These are phyloP conservation scores for Tolypocladium album DNA, from an alignment of 2,329 filamentous ascomycete genomes.

Conservation along the genomic window DNA sequence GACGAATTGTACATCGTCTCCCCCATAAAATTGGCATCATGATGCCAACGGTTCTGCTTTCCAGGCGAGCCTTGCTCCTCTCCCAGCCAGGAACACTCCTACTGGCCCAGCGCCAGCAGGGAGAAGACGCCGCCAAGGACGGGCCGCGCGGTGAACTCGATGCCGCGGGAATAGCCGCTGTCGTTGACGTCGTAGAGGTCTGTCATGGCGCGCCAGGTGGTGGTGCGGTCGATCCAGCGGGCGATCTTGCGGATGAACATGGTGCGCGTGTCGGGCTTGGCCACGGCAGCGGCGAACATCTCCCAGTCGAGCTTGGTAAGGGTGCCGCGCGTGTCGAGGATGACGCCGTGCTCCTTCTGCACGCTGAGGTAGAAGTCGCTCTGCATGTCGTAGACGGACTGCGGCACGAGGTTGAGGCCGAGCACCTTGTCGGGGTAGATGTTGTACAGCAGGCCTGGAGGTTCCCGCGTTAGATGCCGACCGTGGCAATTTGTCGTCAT, in stretches of 20 bases:
- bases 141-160: conserved; percentile 66
- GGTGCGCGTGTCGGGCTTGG: conserved; percentile 45
- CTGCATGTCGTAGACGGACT: conserved; percentile 67
- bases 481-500: not conserved
- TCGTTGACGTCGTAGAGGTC: conserved; percentile 65
- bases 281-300: conserved; percentile 71
- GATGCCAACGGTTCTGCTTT: not conserved
- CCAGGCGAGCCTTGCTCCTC: not conserved
- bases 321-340: conserved; percentile 69
- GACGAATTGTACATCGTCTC: not conserved
- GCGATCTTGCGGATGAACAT: conserved; percentile 61
- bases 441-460: conserved; percentile 53
- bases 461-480: not conserved
- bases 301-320: conserved; percentile 88
- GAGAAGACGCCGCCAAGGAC: conserved; percentile 76
- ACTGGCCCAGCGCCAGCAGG: conserved; percentile 49
- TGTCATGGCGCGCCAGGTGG: conserved; percentile 59
- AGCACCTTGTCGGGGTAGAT: conserved; percentile 71
- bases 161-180: conserved; percentile 51
- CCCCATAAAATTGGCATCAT: not conserved
- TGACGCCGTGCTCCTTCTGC: conserved; percentile 66
- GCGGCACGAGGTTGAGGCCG: conserved; percentile 65
- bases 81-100: not conserved
- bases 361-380: conserved; percentile 65
- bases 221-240: conserved; percentile 64